A percentile compares a stretch with the other conserved stretches of the same genome.
Conservation (phyloP, 2,329 filamentous ascomycete genomes). For the Cordyceps tenuipes region DNA sequence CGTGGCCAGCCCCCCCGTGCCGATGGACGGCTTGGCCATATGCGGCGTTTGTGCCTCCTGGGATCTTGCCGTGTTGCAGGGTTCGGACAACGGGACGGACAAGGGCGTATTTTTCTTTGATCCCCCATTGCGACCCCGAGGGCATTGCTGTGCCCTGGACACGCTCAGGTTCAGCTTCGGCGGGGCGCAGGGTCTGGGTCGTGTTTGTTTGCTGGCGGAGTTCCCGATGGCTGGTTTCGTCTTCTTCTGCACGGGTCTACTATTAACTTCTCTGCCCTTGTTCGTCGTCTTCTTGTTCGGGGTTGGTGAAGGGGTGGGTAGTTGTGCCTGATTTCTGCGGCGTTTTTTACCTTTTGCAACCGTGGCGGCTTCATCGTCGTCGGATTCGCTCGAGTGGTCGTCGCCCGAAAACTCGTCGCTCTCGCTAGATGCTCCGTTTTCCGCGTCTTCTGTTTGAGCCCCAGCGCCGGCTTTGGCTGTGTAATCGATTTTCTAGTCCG, state of each 20-base stretch:
- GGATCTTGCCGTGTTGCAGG: background rate
- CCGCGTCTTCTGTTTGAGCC: background rate
- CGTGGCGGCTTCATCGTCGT: conserved; percentile 12
- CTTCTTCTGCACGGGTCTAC: conserved; percentile 21
- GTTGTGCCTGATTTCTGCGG: conserved; percentile 19
- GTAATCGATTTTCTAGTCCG: conserved; percentile 28
- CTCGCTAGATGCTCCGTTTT: background rate
- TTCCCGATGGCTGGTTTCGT: conserved; percentile 17
- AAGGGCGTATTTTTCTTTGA: background rate
- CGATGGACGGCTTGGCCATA: background rate
- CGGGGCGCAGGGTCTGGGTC: conserved; percentile 4
- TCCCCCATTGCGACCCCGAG: background rate
- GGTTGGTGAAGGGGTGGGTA: conserved; percentile 18
- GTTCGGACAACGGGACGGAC: background rate
- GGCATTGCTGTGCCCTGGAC: conserved; percentile 24
- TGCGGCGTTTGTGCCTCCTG: background rate
- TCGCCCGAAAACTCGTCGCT: conserved; percentile 4
- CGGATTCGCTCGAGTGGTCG: conserved; percentile 14
- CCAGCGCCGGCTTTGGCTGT: conserved; percentile 8
- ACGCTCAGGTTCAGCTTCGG: conserved; percentile 10
- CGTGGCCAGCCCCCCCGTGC: background rate
- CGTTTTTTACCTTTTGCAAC: conserved; percentile 29
- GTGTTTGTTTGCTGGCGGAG: conserved; percentile 15
- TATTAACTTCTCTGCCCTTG: conserved; percentile 26
- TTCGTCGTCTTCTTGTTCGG: conserved; percentile 18